Base-by-base conservation (phyloP, 139 green algal genomes). In the Closterium sp. region DNA sequence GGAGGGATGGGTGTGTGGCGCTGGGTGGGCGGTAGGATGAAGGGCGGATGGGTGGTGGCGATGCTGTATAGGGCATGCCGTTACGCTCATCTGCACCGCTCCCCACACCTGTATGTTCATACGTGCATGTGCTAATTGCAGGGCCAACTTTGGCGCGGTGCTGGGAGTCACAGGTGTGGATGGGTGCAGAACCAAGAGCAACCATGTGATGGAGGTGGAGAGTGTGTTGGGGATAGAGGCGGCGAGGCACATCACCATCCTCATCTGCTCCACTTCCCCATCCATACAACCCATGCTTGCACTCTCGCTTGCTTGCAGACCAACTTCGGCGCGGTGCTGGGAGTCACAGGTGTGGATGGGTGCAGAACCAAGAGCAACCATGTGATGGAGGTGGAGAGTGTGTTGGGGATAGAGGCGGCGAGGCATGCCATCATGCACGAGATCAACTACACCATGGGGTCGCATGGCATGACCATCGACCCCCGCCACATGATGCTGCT, bases 401-500 rank as follows among this genome's bases (percentile, higher is more conserved):
- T 95, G 90, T 95, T 99, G 93, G 98, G 98, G 93, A 99, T 99
- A 85, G 98, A 99, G 95, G 97, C 97, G n/a, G 97, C 97, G 31
- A 93, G 97, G 22, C 85, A n/a, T 21, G 95, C 91, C 50, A 98
- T 98, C 95, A 98, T 98, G 92, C 94, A 92, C 1, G 97, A 99
- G 96, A 99, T 99, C 94, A 93, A 98, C 32, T 96, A 97, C 94
- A 98, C 96, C 42, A 99, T 99, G 98, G 92, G 91, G 5, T 89
- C 87, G 6, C 97, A 99, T 95, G 98, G 98, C 95, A 99, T 99
- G 97, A 95, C 92, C 91, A 98, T 99, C 89, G 98, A 99, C 95
- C 89, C 95, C 24, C 95, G 98, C 6, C 98, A 99, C 96, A 98
- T 95, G 86, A 99, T 99, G 97, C 96, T 99, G 89, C 96, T 99